Evolutionary conservation across 1,139 yeast genomes (phyloP).

Genomic region (Tardiomyces blankii): DNA sequence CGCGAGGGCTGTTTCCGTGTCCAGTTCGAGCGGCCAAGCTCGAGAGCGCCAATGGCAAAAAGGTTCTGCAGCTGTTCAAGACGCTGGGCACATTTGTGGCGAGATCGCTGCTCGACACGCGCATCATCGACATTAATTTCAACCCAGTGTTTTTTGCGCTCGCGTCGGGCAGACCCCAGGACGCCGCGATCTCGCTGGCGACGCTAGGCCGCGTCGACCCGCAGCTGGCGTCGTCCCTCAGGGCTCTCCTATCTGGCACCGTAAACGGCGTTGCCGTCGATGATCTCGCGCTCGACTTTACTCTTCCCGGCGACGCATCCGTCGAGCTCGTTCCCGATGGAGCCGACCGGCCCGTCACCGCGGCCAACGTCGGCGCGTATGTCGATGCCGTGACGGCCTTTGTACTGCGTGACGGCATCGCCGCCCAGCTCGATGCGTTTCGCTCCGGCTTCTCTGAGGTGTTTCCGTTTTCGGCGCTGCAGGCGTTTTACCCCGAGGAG

Average conservation of each 20-base stretch:
- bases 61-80: conserved; percentile 44
- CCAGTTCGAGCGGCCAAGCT: conserved; percentile 37
- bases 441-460: conserved; percentile 75
- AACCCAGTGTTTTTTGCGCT: conserved; percentile 51
- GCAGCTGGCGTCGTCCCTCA: conserved; percentile 49
- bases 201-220: conserved; percentile 47
- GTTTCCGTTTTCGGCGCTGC: conserved; percentile 66
- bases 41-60: conserved; percentile 31
- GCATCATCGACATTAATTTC: conserved; percentile 76
- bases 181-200: conserved; percentile 7
- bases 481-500: conserved; percentile 65
- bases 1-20: conserved; percentile 60
- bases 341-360: conserved; percentile 35
- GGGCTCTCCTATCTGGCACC: conserved; percentile 4
- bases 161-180: conserved; percentile 3
- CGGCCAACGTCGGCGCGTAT: conserved; percentile 47
- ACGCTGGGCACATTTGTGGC: conserved; percentile 79
- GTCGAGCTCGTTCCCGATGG: conserved; percentile 53
- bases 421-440: conserved; percentile 56
- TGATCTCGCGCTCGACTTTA: conserved; percentile 52
- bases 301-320: conserved; percentile 67
- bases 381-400: conserved; percentile 48
- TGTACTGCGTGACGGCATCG: conserved; percentile 55
- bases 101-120: conserved; percentile 72
- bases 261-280: conserved; percentile 9